Percentiles rank a stretch among this genome's conserved stretches.
Evolutionary conservation across 345 rosid genomes (phyloP).

Genomic region (Rhizophora mangle): DNA sequence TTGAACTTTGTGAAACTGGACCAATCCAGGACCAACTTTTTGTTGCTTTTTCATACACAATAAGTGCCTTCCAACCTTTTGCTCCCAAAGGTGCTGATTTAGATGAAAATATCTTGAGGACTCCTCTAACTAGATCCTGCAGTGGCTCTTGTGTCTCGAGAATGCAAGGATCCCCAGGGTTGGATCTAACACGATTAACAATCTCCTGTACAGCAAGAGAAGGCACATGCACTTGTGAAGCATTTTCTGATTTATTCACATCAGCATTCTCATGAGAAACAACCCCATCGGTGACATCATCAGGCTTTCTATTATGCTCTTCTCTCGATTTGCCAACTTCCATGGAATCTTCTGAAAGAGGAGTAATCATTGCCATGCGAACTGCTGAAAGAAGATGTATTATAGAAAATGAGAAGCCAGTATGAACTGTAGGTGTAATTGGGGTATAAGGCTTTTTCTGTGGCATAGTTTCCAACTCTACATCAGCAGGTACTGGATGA

Average conservation of each 20-base stretch:
- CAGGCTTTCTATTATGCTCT: constrained; percentile 45
- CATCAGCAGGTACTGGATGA: constrained; percentile 44
- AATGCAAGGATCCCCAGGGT: constrained; percentile 93
- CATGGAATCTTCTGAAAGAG: constrained; percentile 59
- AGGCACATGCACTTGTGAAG: constrained; percentile 46
- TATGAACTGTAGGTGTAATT: constrained; percentile 90
- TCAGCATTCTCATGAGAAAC: constrained; percentile 41
- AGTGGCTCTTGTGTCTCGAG: constrained; percentile 96
- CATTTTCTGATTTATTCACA: constrained; percentile 37
- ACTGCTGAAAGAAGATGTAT: constrained; percentile 96
- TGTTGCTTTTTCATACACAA: constrained; percentile 62
- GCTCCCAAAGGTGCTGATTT: constrained; percentile 96
- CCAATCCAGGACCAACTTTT: constrained; percentile 97
- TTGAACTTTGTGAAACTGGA: constrained; percentile 48
- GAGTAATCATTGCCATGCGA: constrained; percentile 75
- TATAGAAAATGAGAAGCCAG: constrained; percentile 92
- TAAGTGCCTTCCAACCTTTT: constrained; percentile 95
- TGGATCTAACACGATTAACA: constrained; percentile 77
- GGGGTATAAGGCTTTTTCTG: constrained; percentile 79
- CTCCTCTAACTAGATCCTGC: constrained; percentile 94
- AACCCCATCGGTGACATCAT: constrained; percentile 43
- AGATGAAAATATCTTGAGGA: constrained; percentile 81
- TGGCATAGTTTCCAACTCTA: constrained; percentile 67
- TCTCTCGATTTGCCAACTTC: constrained; percentile 48
- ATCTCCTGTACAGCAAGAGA: constrained; percentile 84